Percentiles rank a stretch among this genome's conserved stretches.
phyloP scores from a whole-genome alignment of 1,284 basidiomycete species.

The Naganishia liquefaciens region DNA sequence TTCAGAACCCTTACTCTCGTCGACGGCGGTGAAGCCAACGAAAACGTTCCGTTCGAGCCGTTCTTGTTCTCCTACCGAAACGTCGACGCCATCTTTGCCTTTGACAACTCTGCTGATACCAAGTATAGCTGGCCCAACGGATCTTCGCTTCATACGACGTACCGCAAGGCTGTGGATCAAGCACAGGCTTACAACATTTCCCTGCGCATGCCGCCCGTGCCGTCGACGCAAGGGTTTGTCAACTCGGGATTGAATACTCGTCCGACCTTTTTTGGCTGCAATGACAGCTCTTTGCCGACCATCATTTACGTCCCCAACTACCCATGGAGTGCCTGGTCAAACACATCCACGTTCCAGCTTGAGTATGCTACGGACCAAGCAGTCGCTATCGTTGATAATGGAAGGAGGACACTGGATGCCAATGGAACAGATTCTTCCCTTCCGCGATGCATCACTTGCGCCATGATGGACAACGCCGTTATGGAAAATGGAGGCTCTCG shows the following conservation, averaged over 20 bases:
- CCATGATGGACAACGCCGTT: conserved; percentile 53
- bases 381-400: conserved; percentile 44
- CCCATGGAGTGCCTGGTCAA: conserved; percentile 54
- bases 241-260: conserved; percentile 58
- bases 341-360: conserved; percentile 53
- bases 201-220: conserved; percentile 55
- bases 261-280: conserved; percentile 58
- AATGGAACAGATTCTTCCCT: conserved; percentile 49
- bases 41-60: conserved; percentile 59
- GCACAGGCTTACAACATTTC: conserved; percentile 45
- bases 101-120: conserved; percentile 60
- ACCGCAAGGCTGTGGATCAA: conserved; percentile 37
- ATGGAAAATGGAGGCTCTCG: conserved; percentile 43
- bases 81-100: conserved; percentile 59
- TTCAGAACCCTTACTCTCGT: conserved; percentile 54
- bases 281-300: conserved; percentile 53
- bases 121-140: conserved; percentile 58
- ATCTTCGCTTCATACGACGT: conserved; percentile 53
- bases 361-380: conserved; percentile 50
- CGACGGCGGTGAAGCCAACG: conserved; percentile 56
- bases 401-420: conserved; percentile 46
- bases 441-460: conserved; percentile 55
- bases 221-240: conserved; percentile 56
- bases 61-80: conserved; percentile 56
- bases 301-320: conserved; percentile 57